phyloP scores from a whole-genome alignment of 805 yeast genomes.

The Metschnikowia picachoensis region DNA sequence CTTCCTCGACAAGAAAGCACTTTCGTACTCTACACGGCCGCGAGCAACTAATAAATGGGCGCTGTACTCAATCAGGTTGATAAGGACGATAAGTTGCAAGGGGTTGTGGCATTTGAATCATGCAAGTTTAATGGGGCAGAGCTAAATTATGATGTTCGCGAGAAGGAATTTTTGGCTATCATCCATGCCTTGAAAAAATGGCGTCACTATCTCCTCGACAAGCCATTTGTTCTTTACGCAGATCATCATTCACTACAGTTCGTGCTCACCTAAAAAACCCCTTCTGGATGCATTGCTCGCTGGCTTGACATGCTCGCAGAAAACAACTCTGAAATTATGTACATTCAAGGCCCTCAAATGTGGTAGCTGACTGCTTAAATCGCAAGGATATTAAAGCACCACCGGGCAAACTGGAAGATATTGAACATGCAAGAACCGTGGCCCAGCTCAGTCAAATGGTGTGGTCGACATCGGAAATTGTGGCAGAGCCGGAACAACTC shows the following conservation, averaged over 20 bases:
- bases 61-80: conserved; percentile 3
- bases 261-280: background rate
- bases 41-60: background rate
- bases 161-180: conserved; percentile 7
- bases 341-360: background rate
- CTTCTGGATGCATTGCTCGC: background rate
- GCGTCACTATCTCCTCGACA: conserved; percentile 1
- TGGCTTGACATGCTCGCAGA: background rate
- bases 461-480: too few relatives aligned
- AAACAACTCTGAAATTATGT: background rate
- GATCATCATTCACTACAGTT: conserved; percentile 1
- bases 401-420: background rate
- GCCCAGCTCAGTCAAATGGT: too few relatives aligned
- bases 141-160: background rate
- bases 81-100: background rate
- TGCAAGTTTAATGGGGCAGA: background rate
- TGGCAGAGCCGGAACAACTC: background rate
- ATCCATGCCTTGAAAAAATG: conserved; percentile 5
- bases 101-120: conserved; percentile 1
- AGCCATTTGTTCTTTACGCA: conserved; percentile 1
- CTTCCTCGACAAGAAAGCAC: background rate
- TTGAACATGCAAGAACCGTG: too few relatives aligned
- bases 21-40: background rate
- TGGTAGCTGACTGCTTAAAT: conserved; percentile 2
- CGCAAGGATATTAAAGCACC: background rate